Evolutionary conservation across 371 early-diverging fungal species (phyloP).

Genomic region (Mortierella sp.): DNA sequence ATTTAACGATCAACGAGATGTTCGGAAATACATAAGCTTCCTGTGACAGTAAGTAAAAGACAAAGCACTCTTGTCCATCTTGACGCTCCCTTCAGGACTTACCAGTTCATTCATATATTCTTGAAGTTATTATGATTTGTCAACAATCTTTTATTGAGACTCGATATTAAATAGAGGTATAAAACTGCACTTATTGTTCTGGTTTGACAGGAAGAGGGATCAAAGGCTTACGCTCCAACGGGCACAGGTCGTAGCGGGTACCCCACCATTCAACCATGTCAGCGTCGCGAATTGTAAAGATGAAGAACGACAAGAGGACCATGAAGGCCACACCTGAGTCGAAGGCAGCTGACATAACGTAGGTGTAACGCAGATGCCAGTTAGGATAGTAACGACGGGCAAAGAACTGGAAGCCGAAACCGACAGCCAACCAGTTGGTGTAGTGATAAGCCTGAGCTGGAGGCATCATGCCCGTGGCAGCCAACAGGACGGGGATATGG

Average conservation of each 20-base stretch:
- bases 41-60: too few species aligned
- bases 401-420: constrained; percentile 74
- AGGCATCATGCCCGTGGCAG: constrained; percentile 45
- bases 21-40: too few species aligned
- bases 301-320: constrained; percentile 62
- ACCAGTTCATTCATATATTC: too few species aligned
- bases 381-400: constrained; percentile 65
- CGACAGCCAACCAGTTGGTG: constrained; percentile 71
- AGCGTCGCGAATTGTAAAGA: constrained; percentile 49
- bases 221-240: constrained; percentile 19
- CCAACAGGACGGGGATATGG: constrained; percentile 45
- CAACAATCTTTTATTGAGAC: too few species aligned
- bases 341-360: constrained; percentile 78
- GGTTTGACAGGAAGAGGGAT: constrained; percentile 1
- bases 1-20: too few species aligned
- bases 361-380: constrained; percentile 81
- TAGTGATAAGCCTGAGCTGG: constrained; percentile 49
- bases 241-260: constrained; percentile 15
- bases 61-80: too few species aligned
- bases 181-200: neutral
- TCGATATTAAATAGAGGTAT: too few species aligned
- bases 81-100: too few species aligned
- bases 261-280: constrained; percentile 49
- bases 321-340: constrained; percentile 74
- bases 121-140: too few species aligned